Conservation (phyloP, 345 rosid species). For the Hibiscus tridactylites region DNA sequence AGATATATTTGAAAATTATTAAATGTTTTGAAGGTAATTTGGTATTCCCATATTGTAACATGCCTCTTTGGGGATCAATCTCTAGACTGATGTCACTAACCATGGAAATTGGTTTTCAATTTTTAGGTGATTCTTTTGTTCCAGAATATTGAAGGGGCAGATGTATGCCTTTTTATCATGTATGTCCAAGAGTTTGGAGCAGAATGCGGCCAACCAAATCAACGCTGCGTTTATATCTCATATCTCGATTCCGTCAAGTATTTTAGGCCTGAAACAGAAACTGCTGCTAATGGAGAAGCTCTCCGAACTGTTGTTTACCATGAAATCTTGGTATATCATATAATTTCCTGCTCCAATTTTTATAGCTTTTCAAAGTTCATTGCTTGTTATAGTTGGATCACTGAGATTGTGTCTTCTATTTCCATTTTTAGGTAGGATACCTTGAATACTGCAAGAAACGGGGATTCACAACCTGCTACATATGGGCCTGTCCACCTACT, state of each 20-base stretch:
- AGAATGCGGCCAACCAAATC: not conserved
- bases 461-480: constrained; percentile 96
- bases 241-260: not conserved
- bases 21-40: not conserved
- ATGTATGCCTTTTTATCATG: not conserved
- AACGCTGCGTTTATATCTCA: not conserved
- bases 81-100: not conserved
- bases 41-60: not conserved
- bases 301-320: not conserved
- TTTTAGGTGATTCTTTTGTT: not conserved
- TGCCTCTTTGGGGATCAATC: not conserved
- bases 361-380: not conserved
- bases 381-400: not conserved
- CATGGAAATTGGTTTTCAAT: not conserved
- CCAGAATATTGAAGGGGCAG: not conserved
- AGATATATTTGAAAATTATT: constrained; percentile 10
- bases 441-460: constrained; percentile 95
- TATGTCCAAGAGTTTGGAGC: not conserved
- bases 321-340: not conserved
- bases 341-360: not conserved
- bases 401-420: not conserved
- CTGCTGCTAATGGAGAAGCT: not conserved
- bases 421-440: constrained; percentile 69
- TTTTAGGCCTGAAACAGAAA: not conserved
- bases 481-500: constrained; percentile 98